Conservation (phyloP, 352 stramenopile genomes). For the Thalassiosira ordinaria region DNA sequence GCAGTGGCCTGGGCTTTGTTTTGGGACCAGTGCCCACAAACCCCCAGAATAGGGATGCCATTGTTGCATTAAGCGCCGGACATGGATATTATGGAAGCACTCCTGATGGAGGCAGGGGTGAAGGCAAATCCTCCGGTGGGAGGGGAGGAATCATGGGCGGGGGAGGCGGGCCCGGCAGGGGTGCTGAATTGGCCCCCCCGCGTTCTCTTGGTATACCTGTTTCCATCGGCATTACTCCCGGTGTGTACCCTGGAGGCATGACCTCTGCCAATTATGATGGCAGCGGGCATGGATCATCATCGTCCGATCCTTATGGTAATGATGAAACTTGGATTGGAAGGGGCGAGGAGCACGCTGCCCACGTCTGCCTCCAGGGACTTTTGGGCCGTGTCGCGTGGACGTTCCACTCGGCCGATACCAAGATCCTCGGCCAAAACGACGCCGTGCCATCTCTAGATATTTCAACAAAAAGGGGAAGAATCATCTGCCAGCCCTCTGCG, state of each 20-base stretch:
- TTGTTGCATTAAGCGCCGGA: conserved; percentile 45
- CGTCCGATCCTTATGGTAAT: not conserved
- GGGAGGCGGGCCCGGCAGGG: not conserved
- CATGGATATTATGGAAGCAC: conserved; percentile 60
- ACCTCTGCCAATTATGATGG: not conserved
- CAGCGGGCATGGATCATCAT: not conserved
- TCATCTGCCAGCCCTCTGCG: conserved; percentile 49
- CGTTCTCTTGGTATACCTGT: conserved; percentile 56
- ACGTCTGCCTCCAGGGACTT: conserved; percentile 55
- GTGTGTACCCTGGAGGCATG: conserved; percentile 19
- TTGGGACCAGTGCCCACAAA: conserved; percentile 58
- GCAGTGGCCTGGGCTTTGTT: conserved; percentile 50
- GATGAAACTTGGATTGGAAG: conserved; percentile 58
- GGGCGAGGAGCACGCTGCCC: conserved; percentile 43
- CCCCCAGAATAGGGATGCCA: conserved; percentile 63
- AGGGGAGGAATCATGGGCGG: conserved; percentile 20
- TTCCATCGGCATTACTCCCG: conserved; percentile 58
- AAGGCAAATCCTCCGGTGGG: not conserved
- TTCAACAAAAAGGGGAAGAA: conserved; percentile 31
- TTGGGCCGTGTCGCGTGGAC: conserved; percentile 48
- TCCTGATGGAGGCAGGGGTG: conserved; percentile 1
- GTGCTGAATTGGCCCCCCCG: conserved; percentile 33
- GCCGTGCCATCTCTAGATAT: not conserved
- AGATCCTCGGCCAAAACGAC: conserved; percentile 9
- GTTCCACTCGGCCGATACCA: conserved; percentile 58